phyloP scores from a whole-genome alignment of 371 early-diverging fungal species.

The Mortierella sp. region DNA sequence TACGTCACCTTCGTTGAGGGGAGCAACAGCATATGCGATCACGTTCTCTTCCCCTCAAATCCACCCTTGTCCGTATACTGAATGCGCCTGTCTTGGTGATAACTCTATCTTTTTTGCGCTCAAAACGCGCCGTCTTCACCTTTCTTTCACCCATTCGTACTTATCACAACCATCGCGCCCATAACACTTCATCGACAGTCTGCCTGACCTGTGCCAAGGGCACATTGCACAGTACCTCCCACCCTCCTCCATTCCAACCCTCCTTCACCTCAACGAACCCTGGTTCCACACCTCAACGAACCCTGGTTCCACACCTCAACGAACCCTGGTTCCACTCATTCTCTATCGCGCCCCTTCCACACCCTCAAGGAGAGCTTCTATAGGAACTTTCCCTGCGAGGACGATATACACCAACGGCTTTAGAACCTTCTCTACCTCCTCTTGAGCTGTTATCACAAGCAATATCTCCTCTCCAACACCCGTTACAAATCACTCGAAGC shows the following conservation, averaged over 20 bases:
- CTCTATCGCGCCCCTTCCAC: conserved; percentile 18
- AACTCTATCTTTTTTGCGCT: background rate
- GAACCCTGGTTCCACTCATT: conserved; percentile 13
- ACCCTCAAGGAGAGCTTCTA: background rate
- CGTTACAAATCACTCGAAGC: background rate
- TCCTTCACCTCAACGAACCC: conserved; percentile 8
- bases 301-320: too few relatives aligned
- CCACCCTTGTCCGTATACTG: background rate
- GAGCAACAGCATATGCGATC: background rate
- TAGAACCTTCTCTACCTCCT: background rate
- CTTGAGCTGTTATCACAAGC: conserved; percentile 13
- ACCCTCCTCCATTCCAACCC: background rate
- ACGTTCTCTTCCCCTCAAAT: background rate
- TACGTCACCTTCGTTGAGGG: background rate
- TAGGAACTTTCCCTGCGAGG: background rate
- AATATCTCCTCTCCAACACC: background rate
- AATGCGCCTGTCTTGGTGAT: too few relatives aligned
- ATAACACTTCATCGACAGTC: background rate
- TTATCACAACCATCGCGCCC: background rate
- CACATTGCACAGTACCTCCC: conserved; percentile 8
- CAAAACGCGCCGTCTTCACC: background rate
- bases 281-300: too few relatives aligned
- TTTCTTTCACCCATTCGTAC: background rate
- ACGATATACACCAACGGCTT: background rate
- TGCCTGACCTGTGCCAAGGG: conserved; percentile 14